phyloP scores from a whole-genome alignment of 345 rosid species.

The Linum usitatissimum region DNA sequence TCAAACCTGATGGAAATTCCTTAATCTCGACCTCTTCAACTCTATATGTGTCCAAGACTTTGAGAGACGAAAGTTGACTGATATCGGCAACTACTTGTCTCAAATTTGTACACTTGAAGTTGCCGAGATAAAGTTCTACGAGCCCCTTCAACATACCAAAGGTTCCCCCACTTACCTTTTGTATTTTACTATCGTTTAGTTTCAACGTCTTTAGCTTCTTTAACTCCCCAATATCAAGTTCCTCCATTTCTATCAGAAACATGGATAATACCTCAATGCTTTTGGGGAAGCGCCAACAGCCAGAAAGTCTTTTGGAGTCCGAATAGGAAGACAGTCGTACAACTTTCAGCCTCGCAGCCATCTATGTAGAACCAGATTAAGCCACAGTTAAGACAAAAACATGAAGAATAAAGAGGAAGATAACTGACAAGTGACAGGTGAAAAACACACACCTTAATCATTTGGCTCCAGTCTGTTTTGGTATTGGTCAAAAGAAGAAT shows the following conservation, averaged over 20 bases:
- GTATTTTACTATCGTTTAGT: not conserved
- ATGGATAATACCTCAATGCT: not conserved
- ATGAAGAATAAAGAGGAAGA: too few relatives aligned
- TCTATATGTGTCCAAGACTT: not conserved
- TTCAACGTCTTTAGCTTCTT: not conserved
- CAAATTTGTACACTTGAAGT: not conserved
- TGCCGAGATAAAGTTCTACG: not conserved
- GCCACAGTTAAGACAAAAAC: too few relatives aligned
- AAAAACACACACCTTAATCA: too few relatives aligned
- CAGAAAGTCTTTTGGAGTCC: too few relatives aligned
- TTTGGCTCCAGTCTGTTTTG: too few relatives aligned
- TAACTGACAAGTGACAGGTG: too few relatives aligned
- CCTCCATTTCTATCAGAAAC: not conserved
- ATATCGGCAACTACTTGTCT: not conserved
- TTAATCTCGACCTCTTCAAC: not conserved
- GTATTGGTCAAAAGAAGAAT: too few relatives aligned
- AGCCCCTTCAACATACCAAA: not conserved
- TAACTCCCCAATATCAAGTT: not conserved
- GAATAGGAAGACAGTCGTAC: too few relatives aligned
- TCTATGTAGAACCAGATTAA: too few relatives aligned
- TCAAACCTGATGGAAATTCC: not conserved
- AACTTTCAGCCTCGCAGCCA: too few relatives aligned
- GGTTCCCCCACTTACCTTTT: not conserved
- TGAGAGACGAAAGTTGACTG: not conserved
- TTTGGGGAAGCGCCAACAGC: not conserved